Conservation (phyloP, 371 early-diverging fungal species). For the Agmasoma carcini region DNA sequence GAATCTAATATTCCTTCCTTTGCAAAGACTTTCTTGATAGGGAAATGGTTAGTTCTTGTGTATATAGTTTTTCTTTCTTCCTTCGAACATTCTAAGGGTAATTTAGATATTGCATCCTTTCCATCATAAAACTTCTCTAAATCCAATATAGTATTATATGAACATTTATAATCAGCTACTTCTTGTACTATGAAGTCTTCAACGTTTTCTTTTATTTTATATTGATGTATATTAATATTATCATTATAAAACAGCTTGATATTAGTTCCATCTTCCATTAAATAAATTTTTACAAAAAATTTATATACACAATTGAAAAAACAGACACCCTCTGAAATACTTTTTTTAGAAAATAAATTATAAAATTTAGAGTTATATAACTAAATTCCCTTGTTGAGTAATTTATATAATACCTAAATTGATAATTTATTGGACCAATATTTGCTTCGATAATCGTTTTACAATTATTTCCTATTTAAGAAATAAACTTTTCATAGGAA, state of each 20-base stretch:
- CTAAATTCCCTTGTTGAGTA: too few species aligned
- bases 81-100: slow-evolving; percentile 8
- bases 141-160: slow-evolving; percentile 9
- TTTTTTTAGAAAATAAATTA: too few species aligned
- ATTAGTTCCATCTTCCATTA: not conserved
- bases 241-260: not conserved
- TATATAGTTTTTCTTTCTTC: slow-evolving; percentile 41
- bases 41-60: slow-evolving; percentile 29
- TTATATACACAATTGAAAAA: too few species aligned
- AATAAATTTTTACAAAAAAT: too few species aligned
- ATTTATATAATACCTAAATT: too few species aligned
- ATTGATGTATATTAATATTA: not conserved
- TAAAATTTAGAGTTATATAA: too few species aligned
- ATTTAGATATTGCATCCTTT: not conserved
- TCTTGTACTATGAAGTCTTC: slow-evolving; percentile 51
- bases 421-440: too few species aligned
- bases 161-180: slow-evolving; percentile 4
- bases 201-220: too few species aligned
- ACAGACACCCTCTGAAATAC: too few species aligned
- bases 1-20: slow-evolving; percentile 11
- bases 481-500: too few species aligned
- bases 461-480: too few species aligned
- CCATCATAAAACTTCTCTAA: slow-evolving; percentile 11
- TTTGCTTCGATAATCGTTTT: too few species aligned
- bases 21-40: slow-evolving; percentile 40